phyloP scores from a whole-genome alignment of 1,284 basidiomycete genomes.

The Anthracocystis setariae region DNA sequence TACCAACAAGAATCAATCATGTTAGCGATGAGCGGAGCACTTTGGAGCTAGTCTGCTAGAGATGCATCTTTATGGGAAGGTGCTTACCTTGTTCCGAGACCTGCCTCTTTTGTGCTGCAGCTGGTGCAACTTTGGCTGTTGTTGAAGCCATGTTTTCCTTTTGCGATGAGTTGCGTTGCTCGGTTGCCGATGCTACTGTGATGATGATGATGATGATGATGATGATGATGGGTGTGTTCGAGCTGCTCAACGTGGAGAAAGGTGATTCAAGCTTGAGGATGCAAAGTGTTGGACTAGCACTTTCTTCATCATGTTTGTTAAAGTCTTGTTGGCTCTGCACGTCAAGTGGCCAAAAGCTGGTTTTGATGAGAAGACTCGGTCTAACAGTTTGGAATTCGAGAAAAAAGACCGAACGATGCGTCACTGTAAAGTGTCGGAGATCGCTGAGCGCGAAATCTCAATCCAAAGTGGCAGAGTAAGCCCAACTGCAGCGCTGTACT shows the following conservation, averaged over 20 bases:
- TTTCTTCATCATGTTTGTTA: not conserved
- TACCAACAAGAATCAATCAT: not conserved
- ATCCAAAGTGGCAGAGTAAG: too few species aligned
- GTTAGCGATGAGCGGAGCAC: too few species aligned
- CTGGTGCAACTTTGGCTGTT: constrained; percentile 23
- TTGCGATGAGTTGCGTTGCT: not conserved
- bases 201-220: not conserved
- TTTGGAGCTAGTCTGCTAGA: too few species aligned
- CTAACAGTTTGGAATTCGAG: not conserved
- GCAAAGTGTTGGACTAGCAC: constrained; percentile 16
- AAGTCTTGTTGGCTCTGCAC: constrained; percentile 1
- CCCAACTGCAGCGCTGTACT: too few species aligned
- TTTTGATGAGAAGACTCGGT: not conserved
- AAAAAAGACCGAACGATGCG: not conserved
- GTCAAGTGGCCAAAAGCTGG: not conserved
- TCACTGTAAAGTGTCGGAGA: not conserved
- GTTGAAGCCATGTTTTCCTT: constrained; percentile 19
- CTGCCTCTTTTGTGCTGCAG: constrained; percentile 33
- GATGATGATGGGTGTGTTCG: not conserved
- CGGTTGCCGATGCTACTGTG: too few species aligned
- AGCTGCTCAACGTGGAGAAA: too few species aligned
- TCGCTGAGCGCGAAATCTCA: constrained; percentile 5
- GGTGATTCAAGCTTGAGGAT: too few species aligned
- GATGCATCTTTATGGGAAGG: not conserved
- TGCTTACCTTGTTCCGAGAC: constrained; percentile 42